Evolutionary conservation across 257 asterid species (phyloP), one percentile per base, ranked within the genome.

Genomic region (Solanum arcanum): DNA sequence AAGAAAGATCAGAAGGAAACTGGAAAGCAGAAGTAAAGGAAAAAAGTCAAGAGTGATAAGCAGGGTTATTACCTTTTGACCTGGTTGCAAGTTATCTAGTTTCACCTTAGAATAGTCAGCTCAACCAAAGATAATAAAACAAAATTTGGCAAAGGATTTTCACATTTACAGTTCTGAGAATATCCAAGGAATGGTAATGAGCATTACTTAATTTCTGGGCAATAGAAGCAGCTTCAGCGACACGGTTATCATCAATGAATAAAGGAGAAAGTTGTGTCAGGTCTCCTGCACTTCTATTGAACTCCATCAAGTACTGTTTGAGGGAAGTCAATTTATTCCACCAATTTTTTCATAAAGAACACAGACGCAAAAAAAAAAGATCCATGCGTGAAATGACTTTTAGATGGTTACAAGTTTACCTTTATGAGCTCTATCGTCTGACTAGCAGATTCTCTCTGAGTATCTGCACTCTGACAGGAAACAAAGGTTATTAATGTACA

Each of bases 241-340:
- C 99, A 86, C 99, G 98, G 88, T 96, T 96, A 91, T 97, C 99
- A 90, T 97, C 98, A 89, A 98, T 96, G 89, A 97, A 97, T 85
- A 97, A 92, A 86, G 98, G 95, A 87, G 99, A 97, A 87, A 97
- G 98, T 91, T 95, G 96, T 98, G 95, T 95, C 86, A 97, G 91
- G 92, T 97, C 99, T 83, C 98, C 99, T 21, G 99, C 98, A 90
- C 98, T 97, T 91, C 99, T 94, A 90, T 96, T 97, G 86, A 97
- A 97, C 94, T 97, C 99, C 99, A 97, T 97, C 95, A 96, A 90
- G 94, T 97, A 97, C 99, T 97, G 95, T 92, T 91, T 86, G 86
- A 89, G 66, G 77, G 33, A 87, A 86, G 85, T 88, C 86, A 70
- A 86, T 20, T 52, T 46, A 85, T 69, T 25, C 23, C 56, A 39